Base-by-base conservation (phyloP, 148 eudicot species). In the Rheum nobile region DNA sequence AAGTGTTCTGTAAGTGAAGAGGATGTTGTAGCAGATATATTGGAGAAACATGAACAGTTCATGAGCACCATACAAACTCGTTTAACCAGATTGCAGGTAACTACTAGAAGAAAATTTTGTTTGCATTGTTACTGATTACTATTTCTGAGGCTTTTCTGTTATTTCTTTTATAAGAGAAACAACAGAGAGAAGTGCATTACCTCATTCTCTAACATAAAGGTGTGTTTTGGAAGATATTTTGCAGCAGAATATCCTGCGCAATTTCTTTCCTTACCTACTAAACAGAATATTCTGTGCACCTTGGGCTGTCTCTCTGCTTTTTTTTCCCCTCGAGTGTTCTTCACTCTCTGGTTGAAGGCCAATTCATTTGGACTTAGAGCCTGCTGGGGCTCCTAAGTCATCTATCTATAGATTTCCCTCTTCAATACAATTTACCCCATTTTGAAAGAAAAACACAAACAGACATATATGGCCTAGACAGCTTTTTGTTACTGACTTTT, bases 11-110 rank as follows among this genome's bases (percentile, higher is more conserved):
- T 82, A 61, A 79, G 86, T 63, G 87, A 91, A 2, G 91, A 89
- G 70, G 93, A 87, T 88, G 74, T 72, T 76, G 77, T 95, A 77
- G 83, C 83, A 48, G 90, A 84, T 75, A 79, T 89, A 76, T 81
- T 90, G 87, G 88, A 85, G 76, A 85, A 79, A 63, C 99, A 95
- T 77, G 87, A 83, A 70, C 83, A 85, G 48, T 95, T 95, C 87
- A 78, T 90, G 78, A 85, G 90, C 75, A 87, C 86, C 73, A 81
- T 95, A 93, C 89, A 85, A 75, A 82, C 99, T 80, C 99, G 97
- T 65, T 74, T 91, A 72, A 85, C 85, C 78, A 95, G 90, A 84
- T 79, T 95, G 75, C 93, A 91, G 99, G 97, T 95, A 77, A 55
- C 69, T 31, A 16, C 10, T 14, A 14, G 19, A 29, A 16, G 61